Percentiles rank a stretch among this genome's conserved stretches.
Conservation (phyloP, 2,329 filamentous ascomycete species). For the Colletotrichum horii region DNA sequence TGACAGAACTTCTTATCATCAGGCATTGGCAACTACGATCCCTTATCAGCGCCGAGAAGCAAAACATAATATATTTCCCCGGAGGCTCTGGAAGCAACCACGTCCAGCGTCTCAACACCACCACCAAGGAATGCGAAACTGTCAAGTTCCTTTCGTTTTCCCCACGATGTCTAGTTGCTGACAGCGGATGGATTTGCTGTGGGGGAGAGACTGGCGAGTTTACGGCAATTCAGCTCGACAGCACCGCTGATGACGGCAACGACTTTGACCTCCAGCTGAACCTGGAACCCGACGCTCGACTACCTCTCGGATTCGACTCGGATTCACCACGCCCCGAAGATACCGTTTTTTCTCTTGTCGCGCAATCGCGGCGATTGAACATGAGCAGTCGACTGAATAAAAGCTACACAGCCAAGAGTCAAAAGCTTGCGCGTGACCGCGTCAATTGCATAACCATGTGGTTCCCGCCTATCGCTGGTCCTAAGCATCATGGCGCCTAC, state of each 20-base stretch:
- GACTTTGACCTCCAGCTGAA: conserved; percentile 28
- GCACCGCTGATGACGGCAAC: conserved; percentile 33
- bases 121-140: conserved; percentile 72
- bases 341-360: conserved; percentile 38
- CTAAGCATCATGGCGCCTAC: conserved; percentile 45
- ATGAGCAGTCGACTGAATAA: conserved; percentile 44
- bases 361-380: conserved; percentile 36
- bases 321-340: conserved; percentile 36
- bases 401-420: conserved; percentile 53
- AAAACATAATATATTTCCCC: conserved; percentile 84
- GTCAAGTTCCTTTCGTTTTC: conserved; percentile 73
- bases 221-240: conserved; percentile 72
- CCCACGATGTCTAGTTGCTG: conserved; percentile 87
- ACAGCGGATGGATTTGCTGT: conserved; percentile 86
- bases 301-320: conserved; percentile 31
- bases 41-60: conserved; percentile 81
- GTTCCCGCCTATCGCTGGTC: conserved; percentile 51
- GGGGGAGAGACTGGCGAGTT: conserved; percentile 91
- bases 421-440: conserved; percentile 63
- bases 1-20: conserved; percentile 13
- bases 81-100: conserved; percentile 70
- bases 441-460: conserved; percentile 72
- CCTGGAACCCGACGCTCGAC: conserved; percentile 38
- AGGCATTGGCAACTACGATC: conserved; percentile 92
- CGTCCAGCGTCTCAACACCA: conserved; percentile 72